These are phyloP conservation scores for Meripilus lineatus DNA, from an alignment of 1,284 basidiomycete genomes.

Conservation along the genomic window DNA sequence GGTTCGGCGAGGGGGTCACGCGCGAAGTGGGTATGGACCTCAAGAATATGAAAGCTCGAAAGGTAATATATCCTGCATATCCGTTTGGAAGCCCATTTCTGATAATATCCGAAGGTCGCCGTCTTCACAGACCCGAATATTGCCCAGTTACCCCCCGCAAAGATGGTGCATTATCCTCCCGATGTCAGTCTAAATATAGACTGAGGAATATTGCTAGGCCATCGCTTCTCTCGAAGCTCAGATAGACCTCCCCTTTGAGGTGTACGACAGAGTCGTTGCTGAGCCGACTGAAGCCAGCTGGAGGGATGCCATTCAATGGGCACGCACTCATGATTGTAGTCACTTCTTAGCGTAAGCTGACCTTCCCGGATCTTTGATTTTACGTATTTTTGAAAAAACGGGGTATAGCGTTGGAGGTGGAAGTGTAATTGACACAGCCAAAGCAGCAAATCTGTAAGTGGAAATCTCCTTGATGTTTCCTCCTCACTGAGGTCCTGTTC, in stretches of 20 bases:
- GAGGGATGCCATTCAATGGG: slow-evolving; percentile 86
- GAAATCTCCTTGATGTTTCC: slow-evolving; percentile 2
- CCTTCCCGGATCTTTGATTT: neutral
- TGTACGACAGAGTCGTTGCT: slow-evolving; percentile 81
- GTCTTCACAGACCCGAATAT: slow-evolving; percentile 93
- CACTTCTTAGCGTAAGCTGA: slow-evolving; percentile 83
- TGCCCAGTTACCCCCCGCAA: slow-evolving; percentile 78
- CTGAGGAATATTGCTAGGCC: slow-evolving; percentile 32
- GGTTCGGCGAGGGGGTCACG: slow-evolving; percentile 88
- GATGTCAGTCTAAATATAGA: neutral
- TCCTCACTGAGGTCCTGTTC: slow-evolving; percentile 4
- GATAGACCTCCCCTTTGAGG: slow-evolving; percentile 71
- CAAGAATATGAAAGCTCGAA: slow-evolving; percentile 83
- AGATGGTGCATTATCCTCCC: slow-evolving; percentile 45
- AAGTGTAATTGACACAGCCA: slow-evolving; percentile 94
- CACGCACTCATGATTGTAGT: slow-evolving; percentile 81
- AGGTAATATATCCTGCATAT: slow-evolving; percentile 39
- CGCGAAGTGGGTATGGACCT: slow-evolving; percentile 93
- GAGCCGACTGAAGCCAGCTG: slow-evolving; percentile 93
- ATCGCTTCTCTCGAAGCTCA: slow-evolving; percentile 73
- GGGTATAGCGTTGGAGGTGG: slow-evolving; percentile 81
- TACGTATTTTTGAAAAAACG: slow-evolving; percentile 4
- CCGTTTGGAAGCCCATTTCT: neutral
- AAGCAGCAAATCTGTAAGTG: slow-evolving; percentile 83
- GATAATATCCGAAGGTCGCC: slow-evolving; percentile 59